phyloP scores from a whole-genome alignment of 2,329 filamentous ascomycete genomes.

The Juglanconis oblonga region DNA sequence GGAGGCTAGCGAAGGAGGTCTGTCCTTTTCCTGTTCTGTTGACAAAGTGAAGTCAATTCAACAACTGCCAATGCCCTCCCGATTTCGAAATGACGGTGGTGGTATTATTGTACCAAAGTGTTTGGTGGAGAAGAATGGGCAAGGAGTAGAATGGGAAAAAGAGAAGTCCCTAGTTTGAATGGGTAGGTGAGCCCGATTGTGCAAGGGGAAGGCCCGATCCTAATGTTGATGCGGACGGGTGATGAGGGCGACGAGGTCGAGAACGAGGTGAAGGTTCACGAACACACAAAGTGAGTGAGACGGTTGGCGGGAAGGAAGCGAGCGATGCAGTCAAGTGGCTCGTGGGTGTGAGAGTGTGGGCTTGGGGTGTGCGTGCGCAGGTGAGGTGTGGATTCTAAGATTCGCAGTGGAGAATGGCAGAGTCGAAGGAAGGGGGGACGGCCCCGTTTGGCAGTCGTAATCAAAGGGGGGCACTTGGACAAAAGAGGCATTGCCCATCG shows the following conservation, averaged over 20 bases:
- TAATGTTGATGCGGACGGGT: neutral
- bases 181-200: neutral
- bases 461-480: constrained; percentile 15
- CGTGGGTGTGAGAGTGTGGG: neutral
- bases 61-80: neutral
- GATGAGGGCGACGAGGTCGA: neutral
- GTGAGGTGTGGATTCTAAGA: constrained; percentile 3
- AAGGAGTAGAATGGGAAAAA: neutral
- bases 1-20: constrained; percentile 12
- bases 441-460: constrained; percentile 17
- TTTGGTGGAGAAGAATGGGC: neutral
- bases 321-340: neutral
- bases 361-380: neutral
- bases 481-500: neutral
- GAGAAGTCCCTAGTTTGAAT: neutral
- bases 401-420: constrained; percentile 5
- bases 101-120: constrained; percentile 12
- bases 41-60: constrained; percentile 18
- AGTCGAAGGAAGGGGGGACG: constrained; percentile 10
- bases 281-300: neutral
- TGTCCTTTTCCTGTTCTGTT: neutral
- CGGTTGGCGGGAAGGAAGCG: neutral
- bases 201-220: neutral
- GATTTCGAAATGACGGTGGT: constrained; percentile 12
- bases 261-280: neutral